These are phyloP conservation scores for Picea glauca DNA, from an alignment of 75 land plant genomes.

Conservation along the genomic window DNA sequence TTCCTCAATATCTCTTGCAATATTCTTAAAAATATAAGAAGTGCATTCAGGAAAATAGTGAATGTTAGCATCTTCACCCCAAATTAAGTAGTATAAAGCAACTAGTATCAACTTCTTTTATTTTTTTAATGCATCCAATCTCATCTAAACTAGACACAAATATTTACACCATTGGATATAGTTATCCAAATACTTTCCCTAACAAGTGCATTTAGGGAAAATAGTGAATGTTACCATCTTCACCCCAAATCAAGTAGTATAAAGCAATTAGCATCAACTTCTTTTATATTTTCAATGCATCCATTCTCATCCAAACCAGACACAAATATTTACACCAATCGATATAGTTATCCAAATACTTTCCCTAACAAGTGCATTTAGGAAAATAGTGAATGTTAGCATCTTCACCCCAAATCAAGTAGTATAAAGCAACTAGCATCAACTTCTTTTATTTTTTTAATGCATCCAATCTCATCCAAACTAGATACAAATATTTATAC, in stretches of 20 bases:
- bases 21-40: constrained; percentile 82
- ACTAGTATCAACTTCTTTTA: constrained; percentile 46
- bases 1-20: constrained; percentile 14
- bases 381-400: constrained; percentile 94
- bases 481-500: constrained; percentile 76
- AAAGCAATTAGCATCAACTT: constrained; percentile 28
- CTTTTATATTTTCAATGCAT: constrained; percentile 50
- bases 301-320: constrained; percentile 63
- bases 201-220: constrained; percentile 92
- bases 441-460: constrained; percentile 56
- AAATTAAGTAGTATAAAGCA: constrained; percentile 62
- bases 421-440: constrained; percentile 67
- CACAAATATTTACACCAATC: constrained; percentile 86
- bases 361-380: constrained; percentile 70
- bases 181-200: constrained; percentile 60
- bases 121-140: constrained; percentile 61
- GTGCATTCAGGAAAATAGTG: constrained; percentile 88
- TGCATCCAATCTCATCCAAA: constrained; percentile 72
- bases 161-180: constrained; percentile 88
- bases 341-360: constrained; percentile 74
- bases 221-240: constrained; percentile 93
- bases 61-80: constrained; percentile 96
- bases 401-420: constrained; percentile 98
- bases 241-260: constrained; percentile 96
- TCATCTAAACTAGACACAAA: constrained; percentile 57